A percentile compares a stretch with the other conserved stretches of the same genome.
phyloP scores from a whole-genome alignment of 345 rosid species.

The Acer yangbiense region DNA sequence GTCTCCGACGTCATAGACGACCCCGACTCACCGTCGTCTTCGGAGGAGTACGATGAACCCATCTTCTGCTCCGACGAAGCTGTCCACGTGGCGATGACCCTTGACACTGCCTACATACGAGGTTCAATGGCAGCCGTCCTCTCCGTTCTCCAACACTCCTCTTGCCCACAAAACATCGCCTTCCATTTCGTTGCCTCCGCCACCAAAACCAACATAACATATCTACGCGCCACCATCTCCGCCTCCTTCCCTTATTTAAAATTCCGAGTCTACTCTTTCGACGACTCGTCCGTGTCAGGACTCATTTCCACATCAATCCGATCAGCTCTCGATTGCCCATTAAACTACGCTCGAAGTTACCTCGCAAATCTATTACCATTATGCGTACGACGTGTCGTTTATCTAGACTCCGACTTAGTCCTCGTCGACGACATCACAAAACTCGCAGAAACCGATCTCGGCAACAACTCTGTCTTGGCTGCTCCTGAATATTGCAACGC shows the following conservation, averaged over 20 bases:
- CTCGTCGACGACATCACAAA: conserved; percentile 89
- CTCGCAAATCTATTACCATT: conserved; percentile 69
- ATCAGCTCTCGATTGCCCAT: conserved; percentile 82
- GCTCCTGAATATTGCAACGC: conserved; percentile 97
- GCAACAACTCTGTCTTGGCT: conserved; percentile 57
- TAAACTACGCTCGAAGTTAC: conserved; percentile 92
- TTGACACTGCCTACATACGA: conserved; percentile 81
- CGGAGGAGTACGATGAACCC: conserved; percentile 24
- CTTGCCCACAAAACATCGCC: conserved; percentile 78
- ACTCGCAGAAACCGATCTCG: conserved; percentile 69
- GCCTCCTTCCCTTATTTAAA: conserved; percentile 84
- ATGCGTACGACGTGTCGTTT: conserved; percentile 79
- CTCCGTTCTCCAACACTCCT: conserved; percentile 87
- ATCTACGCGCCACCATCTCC: conserved; percentile 61
- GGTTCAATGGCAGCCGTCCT: conserved; percentile 94
- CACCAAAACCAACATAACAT: conserved; percentile 51
- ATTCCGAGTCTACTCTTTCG: conserved; percentile 66
- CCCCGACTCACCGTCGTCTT: not conserved
- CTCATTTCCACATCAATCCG: conserved; percentile 90
- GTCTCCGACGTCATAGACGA: conserved; percentile 21
- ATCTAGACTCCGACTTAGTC: conserved; percentile 87
- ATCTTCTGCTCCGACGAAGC: conserved; percentile 68
- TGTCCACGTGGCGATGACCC: conserved; percentile 92
- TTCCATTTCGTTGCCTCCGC: conserved; percentile 86
- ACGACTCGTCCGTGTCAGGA: conserved; percentile 60